Evolutionary conservation across 345 rosid genomes (phyloP).

Genomic region (Orychophragmus violaceus): DNA sequence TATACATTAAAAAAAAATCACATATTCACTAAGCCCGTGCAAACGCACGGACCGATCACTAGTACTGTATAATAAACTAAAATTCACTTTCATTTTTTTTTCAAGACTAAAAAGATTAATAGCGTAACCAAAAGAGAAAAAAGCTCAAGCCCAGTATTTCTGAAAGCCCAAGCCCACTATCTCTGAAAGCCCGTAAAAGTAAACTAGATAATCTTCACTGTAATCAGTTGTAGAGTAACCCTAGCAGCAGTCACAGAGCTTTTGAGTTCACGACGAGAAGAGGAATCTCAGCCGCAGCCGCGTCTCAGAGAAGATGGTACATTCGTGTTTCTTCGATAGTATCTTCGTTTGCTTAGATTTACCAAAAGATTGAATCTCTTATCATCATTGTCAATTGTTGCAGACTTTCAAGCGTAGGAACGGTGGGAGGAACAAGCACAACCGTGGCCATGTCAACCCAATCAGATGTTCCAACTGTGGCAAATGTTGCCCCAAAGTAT

Average conservation of each 20-base stretch:
- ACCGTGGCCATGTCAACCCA: constrained; percentile 82
- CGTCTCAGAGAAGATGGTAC: not conserved
- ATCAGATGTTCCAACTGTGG: constrained; percentile 94
- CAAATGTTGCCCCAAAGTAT: constrained; percentile 81
- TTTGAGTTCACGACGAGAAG: not conserved
- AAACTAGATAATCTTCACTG: not conserved
- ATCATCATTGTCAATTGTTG: not conserved
- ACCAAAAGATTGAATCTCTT: constrained; percentile 7
- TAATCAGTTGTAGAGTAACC: not conserved
- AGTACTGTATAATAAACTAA: no score
- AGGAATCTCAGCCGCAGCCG: not conserved
- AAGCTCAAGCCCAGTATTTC: no score
- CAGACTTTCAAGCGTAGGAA: constrained; percentile 93
- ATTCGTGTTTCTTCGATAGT: not conserved
- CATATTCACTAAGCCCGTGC: no score
- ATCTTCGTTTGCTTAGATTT: not conserved
- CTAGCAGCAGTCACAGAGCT: constrained; percentile 5
- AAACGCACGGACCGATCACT: no score
- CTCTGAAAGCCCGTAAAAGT: not conserved
- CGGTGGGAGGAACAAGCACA: constrained; percentile 95
- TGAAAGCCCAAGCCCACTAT: not conserved
- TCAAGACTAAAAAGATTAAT: no score
- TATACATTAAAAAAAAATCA: no score
- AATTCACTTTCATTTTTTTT: no score
- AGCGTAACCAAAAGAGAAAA: no score